A percentile compares a stretch with the other conserved stretches of the same genome.
phyloP scores from a whole-genome alignment of 2,329 filamentous ascomycete species.

The Diaporthe humulicola region DNA sequence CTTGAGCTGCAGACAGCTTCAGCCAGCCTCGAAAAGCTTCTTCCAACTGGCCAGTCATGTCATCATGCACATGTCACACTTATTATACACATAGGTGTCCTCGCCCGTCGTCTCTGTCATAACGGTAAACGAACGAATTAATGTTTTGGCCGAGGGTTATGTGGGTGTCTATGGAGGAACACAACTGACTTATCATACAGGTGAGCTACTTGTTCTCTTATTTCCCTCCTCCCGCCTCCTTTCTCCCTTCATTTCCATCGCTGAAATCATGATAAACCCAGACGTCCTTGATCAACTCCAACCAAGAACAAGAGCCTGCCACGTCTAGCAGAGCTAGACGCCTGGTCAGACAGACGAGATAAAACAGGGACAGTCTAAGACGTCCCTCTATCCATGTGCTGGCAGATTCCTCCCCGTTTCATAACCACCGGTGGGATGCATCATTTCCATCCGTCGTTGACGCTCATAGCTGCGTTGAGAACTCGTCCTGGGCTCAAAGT shows the following conservation, averaged over 20 bases:
- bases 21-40: slow-evolving; percentile 14
- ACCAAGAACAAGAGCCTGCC: slow-evolving; percentile 10
- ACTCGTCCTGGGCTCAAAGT: background rate
- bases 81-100: background rate
- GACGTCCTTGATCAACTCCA: slow-evolving; percentile 26
- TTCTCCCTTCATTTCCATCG: slow-evolving; percentile 1
- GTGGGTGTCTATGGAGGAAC: slow-evolving; percentile 4
- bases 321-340: background rate
- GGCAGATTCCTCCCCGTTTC: background rate
- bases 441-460: slow-evolving; percentile 27
- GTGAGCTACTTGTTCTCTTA: slow-evolving; percentile 8
- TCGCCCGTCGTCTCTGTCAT: background rate
- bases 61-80: background rate
- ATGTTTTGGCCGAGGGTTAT: background rate
- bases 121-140: slow-evolving; percentile 8
- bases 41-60: background rate
- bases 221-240: slow-evolving; percentile 1
- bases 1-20: slow-evolving; percentile 1
- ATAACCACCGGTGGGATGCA: slow-evolving; percentile 12
- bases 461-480: slow-evolving; percentile 19
- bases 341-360: background rate
- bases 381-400: background rate
- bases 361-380: background rate
- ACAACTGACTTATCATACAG: slow-evolving; percentile 15
- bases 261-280: slow-evolving; percentile 29